Conservation (phyloP, 768 basidiomycete genomes). For the Tricholoma terreum region DNA sequence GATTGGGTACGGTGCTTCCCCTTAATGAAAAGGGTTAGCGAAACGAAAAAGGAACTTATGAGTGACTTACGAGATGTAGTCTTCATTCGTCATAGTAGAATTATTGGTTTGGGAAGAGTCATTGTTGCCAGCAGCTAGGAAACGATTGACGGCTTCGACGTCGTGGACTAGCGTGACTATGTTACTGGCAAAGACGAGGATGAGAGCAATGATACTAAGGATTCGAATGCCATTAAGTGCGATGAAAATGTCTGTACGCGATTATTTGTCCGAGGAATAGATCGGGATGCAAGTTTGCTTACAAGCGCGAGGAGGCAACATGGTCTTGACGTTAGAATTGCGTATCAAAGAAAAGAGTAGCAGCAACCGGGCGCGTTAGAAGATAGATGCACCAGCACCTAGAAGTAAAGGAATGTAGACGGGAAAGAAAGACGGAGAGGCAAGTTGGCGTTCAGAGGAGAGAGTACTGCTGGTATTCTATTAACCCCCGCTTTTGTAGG, state of each 20-base stretch:
- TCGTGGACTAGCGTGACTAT: conserved; percentile 73
- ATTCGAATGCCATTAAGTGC: conserved; percentile 75
- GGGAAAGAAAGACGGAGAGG: conserved; percentile 5
- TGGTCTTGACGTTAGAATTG: neutral
- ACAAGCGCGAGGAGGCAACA: conserved; percentile 25
- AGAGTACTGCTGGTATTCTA: neutral
- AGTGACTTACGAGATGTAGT: conserved; percentile 69
- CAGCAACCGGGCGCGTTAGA: conserved; percentile 15
- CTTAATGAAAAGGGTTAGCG: conserved; percentile 20
- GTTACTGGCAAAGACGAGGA: conserved; percentile 79
- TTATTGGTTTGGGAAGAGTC: conserved; percentile 28
- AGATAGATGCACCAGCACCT: conserved; percentile 21
- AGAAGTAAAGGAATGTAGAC: conserved; percentile 15
- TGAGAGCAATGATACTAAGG: conserved; percentile 73
- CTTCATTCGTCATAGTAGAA: conserved; percentile 47
- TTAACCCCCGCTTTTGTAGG: neutral
- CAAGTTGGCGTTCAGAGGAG: neutral
- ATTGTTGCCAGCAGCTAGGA: conserved; percentile 40
- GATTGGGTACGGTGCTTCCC: conserved; percentile 86
- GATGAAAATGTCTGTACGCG: conserved; percentile 56
- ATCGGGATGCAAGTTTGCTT: neutral
- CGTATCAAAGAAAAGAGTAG: conserved; percentile 3
- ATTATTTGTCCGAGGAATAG: neutral
- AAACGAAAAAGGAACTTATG: conserved; percentile 1
- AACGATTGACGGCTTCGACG: conserved; percentile 70